Conservation (phyloP, 306 rosid genomes). For the Abrus precatorius region DNA sequence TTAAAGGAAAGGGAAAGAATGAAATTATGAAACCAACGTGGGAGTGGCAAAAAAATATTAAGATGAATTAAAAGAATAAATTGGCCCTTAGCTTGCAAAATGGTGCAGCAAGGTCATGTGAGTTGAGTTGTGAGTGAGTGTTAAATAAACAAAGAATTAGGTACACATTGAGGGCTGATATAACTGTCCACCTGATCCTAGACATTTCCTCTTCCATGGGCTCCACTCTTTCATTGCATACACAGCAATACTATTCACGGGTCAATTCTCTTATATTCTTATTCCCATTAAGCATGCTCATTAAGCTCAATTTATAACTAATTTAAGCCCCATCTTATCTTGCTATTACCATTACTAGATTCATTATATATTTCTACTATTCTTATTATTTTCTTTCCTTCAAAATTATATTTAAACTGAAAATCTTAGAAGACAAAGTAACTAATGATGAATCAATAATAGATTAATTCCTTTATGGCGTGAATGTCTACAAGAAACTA, state of each 20-base stretch:
- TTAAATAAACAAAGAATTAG: conserved; percentile 61
- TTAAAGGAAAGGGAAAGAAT: conserved; percentile 51
- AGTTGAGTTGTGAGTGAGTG: conserved; percentile 54
- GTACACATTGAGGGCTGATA: conserved; percentile 61
- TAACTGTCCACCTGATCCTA: conserved; percentile 76
- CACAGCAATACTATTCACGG: conserved; percentile 19
- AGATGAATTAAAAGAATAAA: not conserved
- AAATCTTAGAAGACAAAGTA: not conserved
- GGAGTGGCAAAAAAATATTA: not conserved
- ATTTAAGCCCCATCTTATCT: conserved; percentile 17
- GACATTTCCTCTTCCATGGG: conserved; percentile 78
- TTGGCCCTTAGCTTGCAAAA: conserved; percentile 57
- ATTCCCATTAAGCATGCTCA: conserved; percentile 21
- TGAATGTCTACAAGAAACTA: not conserved
- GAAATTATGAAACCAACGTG: conserved; percentile 55
- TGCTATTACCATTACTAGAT: not conserved
- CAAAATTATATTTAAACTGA: not conserved
- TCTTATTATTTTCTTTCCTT: not conserved
- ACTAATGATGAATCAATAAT: conserved; percentile 14
- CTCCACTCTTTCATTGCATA: conserved; percentile 52
- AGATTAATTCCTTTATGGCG: not conserved
- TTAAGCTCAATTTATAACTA: conserved; percentile 43
- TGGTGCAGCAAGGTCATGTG: conserved; percentile 68
- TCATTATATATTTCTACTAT: not conserved
- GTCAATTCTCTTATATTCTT: conserved; percentile 27